Evolutionary conservation across 2,329 filamentous ascomycete genomes (phyloP).

Genomic region (Lojkania enalia): DNA sequence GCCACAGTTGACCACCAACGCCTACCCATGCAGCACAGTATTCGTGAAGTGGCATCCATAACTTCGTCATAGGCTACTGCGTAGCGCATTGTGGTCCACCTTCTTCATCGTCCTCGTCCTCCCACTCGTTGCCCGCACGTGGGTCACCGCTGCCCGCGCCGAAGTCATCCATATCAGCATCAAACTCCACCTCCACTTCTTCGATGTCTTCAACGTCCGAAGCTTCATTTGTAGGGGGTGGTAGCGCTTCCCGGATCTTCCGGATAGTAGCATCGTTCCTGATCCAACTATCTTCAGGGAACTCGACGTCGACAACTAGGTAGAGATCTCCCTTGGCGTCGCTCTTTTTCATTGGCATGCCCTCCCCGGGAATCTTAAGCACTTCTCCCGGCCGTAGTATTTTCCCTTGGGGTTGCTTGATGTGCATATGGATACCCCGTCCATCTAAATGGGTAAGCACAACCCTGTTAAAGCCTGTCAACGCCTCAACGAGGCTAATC

Average conservation of each 20-base stretch:
- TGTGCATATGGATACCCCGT: slow-evolving; percentile 79
- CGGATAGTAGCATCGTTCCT: slow-evolving; percentile 68
- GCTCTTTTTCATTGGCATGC: slow-evolving; percentile 89
- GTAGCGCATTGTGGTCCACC: slow-evolving; percentile 71
- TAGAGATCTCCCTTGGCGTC: slow-evolving; percentile 87
- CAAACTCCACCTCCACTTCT: slow-evolving; percentile 83
- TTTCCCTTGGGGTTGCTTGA: slow-evolving; percentile 71
- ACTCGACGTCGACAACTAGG: slow-evolving; percentile 80
- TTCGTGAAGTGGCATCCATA: neutral
- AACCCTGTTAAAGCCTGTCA: slow-evolving; percentile 87
- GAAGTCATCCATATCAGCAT: slow-evolving; percentile 83
- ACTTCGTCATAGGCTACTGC: slow-evolving; percentile 55
- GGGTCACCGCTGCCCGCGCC: slow-evolving; percentile 72
- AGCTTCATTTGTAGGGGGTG: slow-evolving; percentile 58
- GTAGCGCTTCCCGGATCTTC: slow-evolving; percentile 74
- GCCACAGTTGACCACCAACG: no score
- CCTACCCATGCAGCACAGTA: slow-evolving; percentile 14
- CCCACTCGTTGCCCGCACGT: slow-evolving; percentile 66
- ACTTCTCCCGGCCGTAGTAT: slow-evolving; percentile 82
- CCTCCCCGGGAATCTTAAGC: slow-evolving; percentile 83
- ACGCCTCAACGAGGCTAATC: slow-evolving; percentile 78
- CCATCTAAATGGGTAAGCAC: slow-evolving; percentile 93
- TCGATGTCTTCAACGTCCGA: slow-evolving; percentile 69
- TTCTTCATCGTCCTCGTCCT: slow-evolving; percentile 67
- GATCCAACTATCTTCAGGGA: slow-evolving; percentile 86